Evolutionary conservation across 352 stramenopile genomes (phyloP).

Genomic region (Phytopythium mirpurense): DNA sequence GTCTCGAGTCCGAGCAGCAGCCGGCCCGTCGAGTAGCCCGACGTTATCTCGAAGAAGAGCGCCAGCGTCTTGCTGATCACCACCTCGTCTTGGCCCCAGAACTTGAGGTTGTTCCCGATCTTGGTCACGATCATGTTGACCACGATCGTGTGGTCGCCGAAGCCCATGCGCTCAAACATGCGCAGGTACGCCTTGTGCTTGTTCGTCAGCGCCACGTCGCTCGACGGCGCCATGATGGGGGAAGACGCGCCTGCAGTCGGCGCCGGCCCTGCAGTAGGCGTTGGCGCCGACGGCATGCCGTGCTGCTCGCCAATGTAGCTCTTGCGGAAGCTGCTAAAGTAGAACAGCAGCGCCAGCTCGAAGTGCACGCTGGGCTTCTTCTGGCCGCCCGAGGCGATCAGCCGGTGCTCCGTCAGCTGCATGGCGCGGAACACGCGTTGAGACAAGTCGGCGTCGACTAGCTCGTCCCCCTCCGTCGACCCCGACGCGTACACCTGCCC

Average conservation of each 20-base stretch:
- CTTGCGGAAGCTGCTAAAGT: constrained; percentile 94
- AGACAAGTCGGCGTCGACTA: constrained; percentile 95
- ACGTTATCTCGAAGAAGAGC: constrained; percentile 97
- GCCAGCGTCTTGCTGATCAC: constrained; percentile 95
- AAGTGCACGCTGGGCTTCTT: constrained; percentile 90
- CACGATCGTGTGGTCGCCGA: constrained; percentile 96
- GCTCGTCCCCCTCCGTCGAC: constrained; percentile 91
- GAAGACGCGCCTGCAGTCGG: constrained; percentile 24
- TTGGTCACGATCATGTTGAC: constrained; percentile 99
- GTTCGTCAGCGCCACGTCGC: constrained; percentile 65
- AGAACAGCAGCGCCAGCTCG: constrained; percentile 95
- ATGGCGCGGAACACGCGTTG: constrained; percentile 95
- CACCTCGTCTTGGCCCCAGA: constrained; percentile 95
- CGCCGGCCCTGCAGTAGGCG: constrained; percentile 28
- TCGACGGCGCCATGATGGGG: constrained; percentile 73
- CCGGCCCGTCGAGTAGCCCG: constrained; percentile 95
- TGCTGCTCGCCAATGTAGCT: constrained; percentile 91
- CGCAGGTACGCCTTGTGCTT: constrained; percentile 95
- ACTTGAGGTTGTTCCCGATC: constrained; percentile 99
- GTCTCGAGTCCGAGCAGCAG: constrained; percentile 96
- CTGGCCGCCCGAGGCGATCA: constrained; percentile 84
- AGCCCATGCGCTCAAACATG: constrained; percentile 97
- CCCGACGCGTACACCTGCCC: constrained; percentile 93
- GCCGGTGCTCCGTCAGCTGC: constrained; percentile 93
- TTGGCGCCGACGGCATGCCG: constrained; percentile 74